Conservation (phyloP, 495 filamentous ascomycete species). For the Trichoderma virens region DNA sequence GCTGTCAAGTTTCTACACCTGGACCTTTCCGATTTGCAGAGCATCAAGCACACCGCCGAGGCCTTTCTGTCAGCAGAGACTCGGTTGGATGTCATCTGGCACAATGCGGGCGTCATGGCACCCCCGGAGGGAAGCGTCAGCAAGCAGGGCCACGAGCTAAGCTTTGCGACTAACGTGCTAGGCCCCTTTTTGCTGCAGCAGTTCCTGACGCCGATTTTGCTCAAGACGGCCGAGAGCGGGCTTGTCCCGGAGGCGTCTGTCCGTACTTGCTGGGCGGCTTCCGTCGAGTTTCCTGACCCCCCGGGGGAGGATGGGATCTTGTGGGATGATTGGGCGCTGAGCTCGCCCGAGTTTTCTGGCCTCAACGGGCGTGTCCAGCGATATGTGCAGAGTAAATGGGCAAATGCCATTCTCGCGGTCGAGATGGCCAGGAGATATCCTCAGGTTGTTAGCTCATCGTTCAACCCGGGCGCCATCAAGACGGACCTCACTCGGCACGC, state of each 20-base stretch:
- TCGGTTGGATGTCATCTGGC: slow-evolving; percentile 21
- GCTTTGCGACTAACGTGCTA: slow-evolving; percentile 33
- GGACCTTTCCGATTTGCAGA: slow-evolving; percentile 22
- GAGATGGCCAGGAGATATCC: slow-evolving; percentile 25
- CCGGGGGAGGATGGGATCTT: slow-evolving; percentile 12
- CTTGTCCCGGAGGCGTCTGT: slow-evolving; percentile 15
- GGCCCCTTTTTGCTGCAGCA: slow-evolving; percentile 33
- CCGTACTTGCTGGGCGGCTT: slow-evolving; percentile 33
- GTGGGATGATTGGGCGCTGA: not conserved
- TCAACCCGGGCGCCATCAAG: slow-evolving; percentile 34
- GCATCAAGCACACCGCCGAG: slow-evolving; percentile 19
- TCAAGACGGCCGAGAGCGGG: slow-evolving; percentile 17
- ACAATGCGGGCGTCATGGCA: slow-evolving; percentile 32
- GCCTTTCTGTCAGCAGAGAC: slow-evolving; percentile 18
- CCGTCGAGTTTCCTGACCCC: slow-evolving; percentile 19
- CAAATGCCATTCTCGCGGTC: slow-evolving; percentile 27
- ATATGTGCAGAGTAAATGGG: slow-evolving; percentile 34
- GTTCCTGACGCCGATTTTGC: slow-evolving; percentile 35
- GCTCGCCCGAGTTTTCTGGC: not conserved
- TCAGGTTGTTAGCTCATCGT: slow-evolving; percentile 28
- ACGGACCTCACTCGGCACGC: slow-evolving; percentile 24
- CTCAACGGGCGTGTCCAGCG: slow-evolving; percentile 13
- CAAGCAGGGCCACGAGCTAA: slow-evolving; percentile 28
- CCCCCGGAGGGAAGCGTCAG: slow-evolving; percentile 23
- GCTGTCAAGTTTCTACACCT: slow-evolving; percentile 19